These are phyloP conservation scores for Scheffersomyces cryptocercus DNA, from an alignment of 1,139 yeast species.

Conservation along the genomic window DNA sequence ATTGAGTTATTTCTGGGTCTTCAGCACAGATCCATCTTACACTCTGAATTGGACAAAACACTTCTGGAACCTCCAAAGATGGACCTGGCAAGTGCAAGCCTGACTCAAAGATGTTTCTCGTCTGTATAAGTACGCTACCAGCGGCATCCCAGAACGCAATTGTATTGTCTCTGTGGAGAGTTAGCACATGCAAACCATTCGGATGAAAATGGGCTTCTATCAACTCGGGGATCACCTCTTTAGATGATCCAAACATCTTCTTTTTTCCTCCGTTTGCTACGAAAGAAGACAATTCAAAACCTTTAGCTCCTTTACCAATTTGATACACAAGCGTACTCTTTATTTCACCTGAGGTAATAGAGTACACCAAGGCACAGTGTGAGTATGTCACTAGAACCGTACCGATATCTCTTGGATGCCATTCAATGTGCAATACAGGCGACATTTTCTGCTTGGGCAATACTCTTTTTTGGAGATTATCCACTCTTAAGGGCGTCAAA, in stretches of 20 bases:
- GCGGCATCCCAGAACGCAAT: slow-evolving; percentile 91
- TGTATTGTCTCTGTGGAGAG: slow-evolving; percentile 80
- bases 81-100: slow-evolving; percentile 59
- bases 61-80: slow-evolving; percentile 16
- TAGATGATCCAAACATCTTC: slow-evolving; percentile 42
- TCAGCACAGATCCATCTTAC: slow-evolving; percentile 74
- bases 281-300: slow-evolving; percentile 31
- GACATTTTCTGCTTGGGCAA: slow-evolving; percentile 53
- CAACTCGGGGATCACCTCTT: slow-evolving; percentile 51
- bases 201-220: slow-evolving; percentile 83
- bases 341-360: slow-evolving; percentile 60
- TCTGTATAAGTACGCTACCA: slow-evolving; percentile 70
- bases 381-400: slow-evolving; percentile 72
- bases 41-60: slow-evolving; percentile 37
- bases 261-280: slow-evolving; percentile 45
- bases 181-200: slow-evolving; percentile 80
- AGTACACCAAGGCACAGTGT: slow-evolving; percentile 68
- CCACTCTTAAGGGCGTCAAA: slow-evolving; percentile 66
- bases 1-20: slow-evolving; percentile 78
- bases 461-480: slow-evolving; percentile 65
- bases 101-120: slow-evolving; percentile 69
- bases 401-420: slow-evolving; percentile 93
- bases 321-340: slow-evolving; percentile 59
- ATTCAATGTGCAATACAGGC: slow-evolving; percentile 63
- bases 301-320: slow-evolving; percentile 37